These are phyloP conservation scores for Aspergillus aculeatus DNA, from an alignment of 2,329 filamentous ascomycete genomes.

Conservation along the genomic window DNA sequence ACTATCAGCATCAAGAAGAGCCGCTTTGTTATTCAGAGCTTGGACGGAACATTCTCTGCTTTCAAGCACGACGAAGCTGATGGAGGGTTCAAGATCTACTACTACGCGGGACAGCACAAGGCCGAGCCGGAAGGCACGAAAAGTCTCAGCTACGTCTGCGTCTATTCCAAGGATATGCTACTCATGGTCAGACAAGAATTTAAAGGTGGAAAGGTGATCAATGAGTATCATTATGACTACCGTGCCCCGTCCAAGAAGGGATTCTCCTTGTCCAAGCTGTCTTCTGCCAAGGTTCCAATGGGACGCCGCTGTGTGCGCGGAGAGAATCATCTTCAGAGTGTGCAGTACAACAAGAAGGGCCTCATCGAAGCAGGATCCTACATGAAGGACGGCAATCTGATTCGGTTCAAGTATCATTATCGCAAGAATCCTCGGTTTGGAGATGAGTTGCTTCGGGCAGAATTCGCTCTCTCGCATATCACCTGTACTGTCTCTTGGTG, in stretches of 20 bases:
- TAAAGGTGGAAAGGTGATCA: slow-evolving; percentile 42
- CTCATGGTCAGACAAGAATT: slow-evolving; percentile 49
- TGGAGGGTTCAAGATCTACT: slow-evolving; percentile 43
- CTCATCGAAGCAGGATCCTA: slow-evolving; percentile 55
- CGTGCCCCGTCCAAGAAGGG: slow-evolving; percentile 25
- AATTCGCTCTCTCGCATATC: slow-evolving; percentile 55
- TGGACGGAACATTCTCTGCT: slow-evolving; percentile 51
- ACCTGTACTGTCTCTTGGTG: slow-evolving; percentile 57
- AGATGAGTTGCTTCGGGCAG: slow-evolving; percentile 56
- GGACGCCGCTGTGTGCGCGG: slow-evolving; percentile 50
- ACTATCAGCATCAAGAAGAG: slow-evolving; percentile 49
- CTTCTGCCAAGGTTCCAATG: slow-evolving; percentile 42
- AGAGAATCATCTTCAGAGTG: slow-evolving; percentile 45
- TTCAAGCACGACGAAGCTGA: slow-evolving; percentile 45
- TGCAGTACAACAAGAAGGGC: slow-evolving; percentile 55
- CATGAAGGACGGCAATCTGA: slow-evolving; percentile 52
- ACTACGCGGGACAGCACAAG: slow-evolving; percentile 42
- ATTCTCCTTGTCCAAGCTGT: slow-evolving; percentile 26
- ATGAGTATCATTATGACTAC: slow-evolving; percentile 54
- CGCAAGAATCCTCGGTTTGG: slow-evolving; percentile 54
- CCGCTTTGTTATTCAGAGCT: slow-evolving; percentile 48
- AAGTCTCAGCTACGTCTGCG: slow-evolving; percentile 47
- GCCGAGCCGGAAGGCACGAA: slow-evolving; percentile 46
- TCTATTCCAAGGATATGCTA: slow-evolving; percentile 49
- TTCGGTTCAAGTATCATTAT: slow-evolving; percentile 57